These are phyloP conservation scores for Hypoxylon lenormandii DNA, from an alignment of 495 filamentous ascomycete genomes.

Conservation along the genomic window DNA sequence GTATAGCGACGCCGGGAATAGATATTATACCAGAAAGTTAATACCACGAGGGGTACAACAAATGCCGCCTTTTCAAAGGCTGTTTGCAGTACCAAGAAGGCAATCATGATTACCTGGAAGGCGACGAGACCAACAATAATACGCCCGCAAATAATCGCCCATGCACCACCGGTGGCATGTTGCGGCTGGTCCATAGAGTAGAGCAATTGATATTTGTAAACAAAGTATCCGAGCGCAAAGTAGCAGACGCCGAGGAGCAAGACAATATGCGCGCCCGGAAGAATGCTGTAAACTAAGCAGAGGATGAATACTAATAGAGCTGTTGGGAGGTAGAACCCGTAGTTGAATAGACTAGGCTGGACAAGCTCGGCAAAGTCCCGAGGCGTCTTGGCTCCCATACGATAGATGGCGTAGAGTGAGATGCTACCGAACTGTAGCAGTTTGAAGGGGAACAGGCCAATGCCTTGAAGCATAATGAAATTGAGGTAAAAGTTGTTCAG, in stretches of 20 bases:
- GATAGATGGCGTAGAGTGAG: slow-evolving; percentile 81
- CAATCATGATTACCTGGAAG: slow-evolving; percentile 91
- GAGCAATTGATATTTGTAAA: slow-evolving; percentile 97
- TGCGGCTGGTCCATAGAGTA: slow-evolving; percentile 99
- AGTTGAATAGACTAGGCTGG: slow-evolving; percentile 88
- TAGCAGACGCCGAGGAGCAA: slow-evolving; percentile 86
- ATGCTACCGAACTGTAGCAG: slow-evolving; percentile 91
- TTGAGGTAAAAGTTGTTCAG: slow-evolving; percentile 90
- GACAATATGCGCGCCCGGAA: slow-evolving; percentile 83
- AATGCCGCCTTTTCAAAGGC: slow-evolving; percentile 77
- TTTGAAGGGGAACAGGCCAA: slow-evolving; percentile 92
- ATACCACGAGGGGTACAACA: slow-evolving; percentile 78
- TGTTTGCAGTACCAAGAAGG: slow-evolving; percentile 78
- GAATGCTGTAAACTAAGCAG: slow-evolving; percentile 91
- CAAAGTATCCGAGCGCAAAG: slow-evolving; percentile 88
- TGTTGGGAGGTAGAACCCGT: slow-evolving; percentile 94
- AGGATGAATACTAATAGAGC: slow-evolving; percentile 92
- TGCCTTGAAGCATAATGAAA: slow-evolving; percentile 89
- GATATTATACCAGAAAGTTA: slow-evolving; percentile 86
- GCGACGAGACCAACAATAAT: slow-evolving; percentile 83
- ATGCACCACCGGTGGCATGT: slow-evolving; percentile 91
- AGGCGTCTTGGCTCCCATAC: slow-evolving; percentile 85
- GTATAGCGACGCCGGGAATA: slow-evolving; percentile 79
- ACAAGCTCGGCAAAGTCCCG: slow-evolving; percentile 88
- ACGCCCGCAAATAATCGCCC: slow-evolving; percentile 94